These are phyloP conservation scores for Hirschioporus abietinus DNA, from an alignment of 768 basidiomycete species.

Conservation along the genomic window DNA sequence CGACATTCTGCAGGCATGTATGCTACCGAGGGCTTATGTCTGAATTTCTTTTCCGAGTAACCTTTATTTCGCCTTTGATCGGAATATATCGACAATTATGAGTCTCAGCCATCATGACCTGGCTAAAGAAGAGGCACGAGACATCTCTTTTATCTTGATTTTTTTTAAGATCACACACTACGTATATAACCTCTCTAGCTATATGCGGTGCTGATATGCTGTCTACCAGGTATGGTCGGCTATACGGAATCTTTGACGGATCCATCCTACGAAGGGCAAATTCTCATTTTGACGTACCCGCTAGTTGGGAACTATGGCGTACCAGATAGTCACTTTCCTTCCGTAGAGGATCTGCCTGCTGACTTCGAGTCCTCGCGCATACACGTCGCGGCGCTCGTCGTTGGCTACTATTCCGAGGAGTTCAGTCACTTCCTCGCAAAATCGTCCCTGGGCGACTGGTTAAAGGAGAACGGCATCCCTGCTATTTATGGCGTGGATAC, in stretches of 20 bases:
- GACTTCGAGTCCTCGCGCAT: constrained; percentile 95
- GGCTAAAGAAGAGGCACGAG: neutral
- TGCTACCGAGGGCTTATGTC: neutral
- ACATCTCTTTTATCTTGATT: neutral
- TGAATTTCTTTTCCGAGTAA: neutral
- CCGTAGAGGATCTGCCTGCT: constrained; percentile 51
- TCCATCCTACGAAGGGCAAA: constrained; percentile 97
- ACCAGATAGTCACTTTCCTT: constrained; percentile 52
- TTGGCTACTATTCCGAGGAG: constrained; percentile 90
- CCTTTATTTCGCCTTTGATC: neutral
- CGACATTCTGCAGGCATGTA: too few relatives aligned
- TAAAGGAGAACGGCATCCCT: constrained; percentile 91
- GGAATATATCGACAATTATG: too few relatives aligned
- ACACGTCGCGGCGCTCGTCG: constrained; percentile 86
- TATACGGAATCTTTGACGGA: constrained; percentile 98
- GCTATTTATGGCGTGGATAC: constrained; percentile 97
- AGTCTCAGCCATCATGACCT: neutral
- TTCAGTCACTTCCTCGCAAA: constrained; percentile 92
- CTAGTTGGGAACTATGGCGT: constrained; percentile 98
- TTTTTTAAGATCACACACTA: too few relatives aligned
- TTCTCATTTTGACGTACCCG: constrained; percentile 95
- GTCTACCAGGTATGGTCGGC: constrained; percentile 86
- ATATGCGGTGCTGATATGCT: neutral
- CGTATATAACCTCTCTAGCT: neutral
- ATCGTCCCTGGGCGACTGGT: constrained; percentile 86